Percentiles rank a stretch among this genome's conserved stretches.
phyloP scores from a whole-genome alignment of 345 rosid species.

The Mallotus nudiflorus region DNA sequence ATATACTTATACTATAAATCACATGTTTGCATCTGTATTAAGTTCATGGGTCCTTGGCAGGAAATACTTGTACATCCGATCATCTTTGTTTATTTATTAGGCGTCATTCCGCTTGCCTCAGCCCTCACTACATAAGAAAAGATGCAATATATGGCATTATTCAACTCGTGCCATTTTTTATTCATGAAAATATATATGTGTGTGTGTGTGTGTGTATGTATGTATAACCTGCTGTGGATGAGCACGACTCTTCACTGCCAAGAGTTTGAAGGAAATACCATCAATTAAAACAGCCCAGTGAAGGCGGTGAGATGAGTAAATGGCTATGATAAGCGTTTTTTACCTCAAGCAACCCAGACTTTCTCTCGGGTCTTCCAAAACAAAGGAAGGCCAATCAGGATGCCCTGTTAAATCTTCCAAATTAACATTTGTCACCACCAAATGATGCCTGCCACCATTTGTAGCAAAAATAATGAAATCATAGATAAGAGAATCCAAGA shows the following conservation, averaged over 20 bases:
- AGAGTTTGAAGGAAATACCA: conserved; percentile 24
- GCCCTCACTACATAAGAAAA: too few relatives aligned
- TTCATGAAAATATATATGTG: too few relatives aligned
- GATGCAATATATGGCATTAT: too few relatives aligned
- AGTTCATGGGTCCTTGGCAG: too few relatives aligned
- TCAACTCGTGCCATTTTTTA: too few relatives aligned
- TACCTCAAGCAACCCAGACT: conserved; percentile 58
- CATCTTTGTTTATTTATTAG: too few relatives aligned
- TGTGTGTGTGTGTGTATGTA: too few relatives aligned
- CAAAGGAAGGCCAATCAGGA: conserved; percentile 40
- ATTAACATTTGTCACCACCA: conserved; percentile 14
- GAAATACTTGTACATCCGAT: too few relatives aligned
- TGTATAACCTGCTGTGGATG: conserved; percentile 89
- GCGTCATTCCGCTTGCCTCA: too few relatives aligned
- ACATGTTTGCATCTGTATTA: too few relatives aligned
- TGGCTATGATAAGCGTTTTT: conserved; percentile 12
- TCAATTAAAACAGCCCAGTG: conserved; percentile 13
- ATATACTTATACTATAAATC: too few relatives aligned
- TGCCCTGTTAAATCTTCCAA: conserved; percentile 30
- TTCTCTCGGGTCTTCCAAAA: conserved; percentile 50
- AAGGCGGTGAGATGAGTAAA: neutral
- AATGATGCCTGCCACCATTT: conserved; percentile 32
- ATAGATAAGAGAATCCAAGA: conserved; percentile 9
- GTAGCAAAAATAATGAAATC: conserved; percentile 10
- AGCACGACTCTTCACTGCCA: conserved; percentile 87